phyloP scores from a whole-genome alignment of 1,284 basidiomycete species.

The Apiotrichum laibachii region DNA sequence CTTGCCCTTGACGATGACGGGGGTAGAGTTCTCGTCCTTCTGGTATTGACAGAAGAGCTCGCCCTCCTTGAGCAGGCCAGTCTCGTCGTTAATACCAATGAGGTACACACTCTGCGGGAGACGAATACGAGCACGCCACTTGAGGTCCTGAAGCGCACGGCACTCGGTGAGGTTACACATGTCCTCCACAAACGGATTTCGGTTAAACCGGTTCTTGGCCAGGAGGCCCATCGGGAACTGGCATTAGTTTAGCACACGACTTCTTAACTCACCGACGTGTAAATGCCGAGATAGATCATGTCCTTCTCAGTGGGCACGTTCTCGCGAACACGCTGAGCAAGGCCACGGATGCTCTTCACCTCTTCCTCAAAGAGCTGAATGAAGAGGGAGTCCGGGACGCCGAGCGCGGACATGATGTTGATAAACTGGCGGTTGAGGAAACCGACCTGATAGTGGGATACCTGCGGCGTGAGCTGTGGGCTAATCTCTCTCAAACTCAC shows the following conservation, averaged over 20 bases:
- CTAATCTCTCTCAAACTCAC: constrained; percentile 20
- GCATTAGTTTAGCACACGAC: neutral
- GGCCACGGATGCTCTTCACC: constrained; percentile 35
- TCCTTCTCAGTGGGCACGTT: constrained; percentile 27
- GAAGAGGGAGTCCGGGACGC: constrained; percentile 40
- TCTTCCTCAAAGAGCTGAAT: constrained; percentile 39
- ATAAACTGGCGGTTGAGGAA: constrained; percentile 52
- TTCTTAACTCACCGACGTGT: constrained; percentile 27
- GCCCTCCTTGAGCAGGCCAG: constrained; percentile 37
- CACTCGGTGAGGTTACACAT: constrained; percentile 43
- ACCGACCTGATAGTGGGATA: constrained; percentile 47
- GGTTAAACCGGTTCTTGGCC: constrained; percentile 40
- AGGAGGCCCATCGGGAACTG: constrained; percentile 45
- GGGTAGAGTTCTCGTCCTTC: constrained; percentile 28
- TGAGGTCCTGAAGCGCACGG: constrained; percentile 47
- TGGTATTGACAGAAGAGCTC: constrained; percentile 51
- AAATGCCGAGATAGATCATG: constrained; percentile 21
- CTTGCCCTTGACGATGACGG: constrained; percentile 34
- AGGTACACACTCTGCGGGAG: constrained; percentile 44
- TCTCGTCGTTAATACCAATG: constrained; percentile 49
- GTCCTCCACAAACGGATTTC: constrained; percentile 45
- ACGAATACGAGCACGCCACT: constrained; percentile 47
- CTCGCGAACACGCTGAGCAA: constrained; percentile 29
- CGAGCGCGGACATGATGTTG: constrained; percentile 48
- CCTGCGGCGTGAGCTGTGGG: constrained; percentile 21